Percentiles rank a stretch among this genome's conserved stretches.
Evolutionary conservation across 345 rosid genomes (phyloP).

Genomic region (Nasturtium officinale): DNA sequence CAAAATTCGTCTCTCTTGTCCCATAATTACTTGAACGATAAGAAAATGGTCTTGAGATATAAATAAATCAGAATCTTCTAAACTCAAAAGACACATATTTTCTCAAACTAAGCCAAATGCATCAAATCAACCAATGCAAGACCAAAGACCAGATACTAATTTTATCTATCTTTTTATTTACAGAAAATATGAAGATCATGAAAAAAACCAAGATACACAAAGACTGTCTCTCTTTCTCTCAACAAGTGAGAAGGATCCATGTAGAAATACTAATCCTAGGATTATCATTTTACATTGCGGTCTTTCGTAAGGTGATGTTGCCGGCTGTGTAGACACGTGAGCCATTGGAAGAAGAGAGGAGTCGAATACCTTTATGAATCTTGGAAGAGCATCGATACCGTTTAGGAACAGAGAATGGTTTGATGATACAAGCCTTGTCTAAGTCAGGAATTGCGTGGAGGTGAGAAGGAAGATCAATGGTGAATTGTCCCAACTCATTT

Average conservation of each 20-base stretch:
- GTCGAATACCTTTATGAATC: conserved; percentile 33
- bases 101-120: not conserved
- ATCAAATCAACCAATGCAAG: too few relatives aligned
- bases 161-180: conserved; percentile 17
- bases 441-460: conserved; percentile 44
- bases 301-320: conserved; percentile 27
- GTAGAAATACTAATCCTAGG: conserved; percentile 11
- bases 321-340: conserved; percentile 41
- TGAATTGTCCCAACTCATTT: conserved; percentile 39
- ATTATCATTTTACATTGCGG: conserved; percentile 13
- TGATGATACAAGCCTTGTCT: conserved; percentile 39
- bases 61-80: not conserved
- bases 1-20: conserved; percentile 12
- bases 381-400: conserved; percentile 20
- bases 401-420: conserved; percentile 36
- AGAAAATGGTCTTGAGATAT: not conserved
- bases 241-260: conserved; percentile 41
- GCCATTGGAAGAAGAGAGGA: conserved; percentile 31
- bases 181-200: conserved; percentile 15
- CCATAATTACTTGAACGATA: not conserved
- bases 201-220: conserved; percentile 19
- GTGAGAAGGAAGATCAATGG: conserved; percentile 42
- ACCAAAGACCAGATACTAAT: not conserved
- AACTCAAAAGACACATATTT: not conserved
- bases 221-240: conserved; percentile 38